Conservation (phyloP, 306 rosid genomes). For the Acmispon strigosus region DNA sequence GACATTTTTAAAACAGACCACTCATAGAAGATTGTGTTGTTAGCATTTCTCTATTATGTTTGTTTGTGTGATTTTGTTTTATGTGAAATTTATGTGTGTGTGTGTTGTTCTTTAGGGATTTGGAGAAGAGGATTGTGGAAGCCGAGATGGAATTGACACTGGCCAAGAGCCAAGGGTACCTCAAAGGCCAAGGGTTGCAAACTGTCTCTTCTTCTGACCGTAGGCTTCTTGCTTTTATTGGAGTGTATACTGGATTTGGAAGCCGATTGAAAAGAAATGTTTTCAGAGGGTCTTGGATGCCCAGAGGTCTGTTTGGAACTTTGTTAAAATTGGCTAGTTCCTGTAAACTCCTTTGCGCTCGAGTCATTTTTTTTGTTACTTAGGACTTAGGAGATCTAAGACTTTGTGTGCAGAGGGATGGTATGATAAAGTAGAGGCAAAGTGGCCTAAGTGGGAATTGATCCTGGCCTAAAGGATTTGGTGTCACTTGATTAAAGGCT, state of each 20-base stretch:
- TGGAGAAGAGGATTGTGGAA: slow-evolving; percentile 93
- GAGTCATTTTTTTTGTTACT: background rate
- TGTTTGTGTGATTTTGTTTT: background rate
- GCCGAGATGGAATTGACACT: slow-evolving; percentile 90
- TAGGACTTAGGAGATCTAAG: background rate
- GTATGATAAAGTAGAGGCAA: slow-evolving; percentile 6
- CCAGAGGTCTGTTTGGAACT: slow-evolving; percentile 60
- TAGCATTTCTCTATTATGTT: background rate
- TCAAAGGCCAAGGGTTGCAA: slow-evolving; percentile 46
- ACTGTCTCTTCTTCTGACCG: slow-evolving; percentile 53
- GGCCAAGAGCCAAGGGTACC: slow-evolving; percentile 97
- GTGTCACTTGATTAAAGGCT: background rate
- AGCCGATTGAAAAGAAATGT: slow-evolving; percentile 68
- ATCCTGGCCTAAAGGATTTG: background rate
- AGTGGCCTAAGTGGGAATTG: background rate
- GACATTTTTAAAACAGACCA: no score
- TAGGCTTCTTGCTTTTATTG: slow-evolving; percentile 84
- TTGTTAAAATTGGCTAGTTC: background rate
- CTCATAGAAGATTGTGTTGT: no score
- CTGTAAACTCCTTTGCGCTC: background rate
- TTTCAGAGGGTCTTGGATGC: slow-evolving; percentile 99
- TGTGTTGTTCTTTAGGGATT: slow-evolving; percentile 42
- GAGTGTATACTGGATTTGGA: slow-evolving; percentile 96
- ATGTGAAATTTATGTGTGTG: background rate
- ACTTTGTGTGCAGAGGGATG: background rate